Base-by-base conservation (phyloP, 2,329 filamentous ascomycete genomes). In the Saccharata proteae region DNA sequence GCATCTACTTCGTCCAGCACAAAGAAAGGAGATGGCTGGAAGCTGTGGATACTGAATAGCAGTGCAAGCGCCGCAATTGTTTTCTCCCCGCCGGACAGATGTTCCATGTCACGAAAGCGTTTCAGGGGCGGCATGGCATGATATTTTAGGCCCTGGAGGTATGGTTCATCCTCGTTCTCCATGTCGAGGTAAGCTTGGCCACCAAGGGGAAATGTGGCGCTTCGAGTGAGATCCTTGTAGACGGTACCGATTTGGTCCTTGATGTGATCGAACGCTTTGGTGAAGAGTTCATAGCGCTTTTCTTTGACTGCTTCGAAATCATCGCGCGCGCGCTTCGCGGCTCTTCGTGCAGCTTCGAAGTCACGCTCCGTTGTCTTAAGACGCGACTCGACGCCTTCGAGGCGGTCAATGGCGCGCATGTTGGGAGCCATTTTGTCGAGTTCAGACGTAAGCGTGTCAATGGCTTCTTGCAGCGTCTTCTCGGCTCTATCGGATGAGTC, bases 51-150 rank as follows among this genome's bases (percentile, higher is more conserved):
- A 14, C 90, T 90, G 53, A 98, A 98, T 4, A 98, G 70, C 23
- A 98, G 68, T n/a, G 90, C 90, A 22, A 98, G 66, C 10, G 90
- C 90, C 2, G 90, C 90, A 78, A 98, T 98, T 0, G 90, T 98
- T 67, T 98, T 98, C 61, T 98, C 90, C 34, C 90, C 90, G 47
- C 90, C 90, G 1, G 84, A 93, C 7, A 98, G 65, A 53, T 94
- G 90, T 57, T 98, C 90, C 90, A 98, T 98, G 55, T 98, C 92
- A 46, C 90, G 74, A 71, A 98, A 98, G 26, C 90, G 84, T 63
- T 98, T 98, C 40, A 94, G 74, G 2, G 90, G 90, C 13, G 90
- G 90, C 86, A 96, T 98, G 40, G 90, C 92, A 53, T 96, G 86
- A 59, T 98, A 98, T 52, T 93, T 94, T 59, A 98, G 85, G 18